phyloP scores from a whole-genome alignment of 768 basidiomycete species.

The Rhizopogon vinicolor region DNA sequence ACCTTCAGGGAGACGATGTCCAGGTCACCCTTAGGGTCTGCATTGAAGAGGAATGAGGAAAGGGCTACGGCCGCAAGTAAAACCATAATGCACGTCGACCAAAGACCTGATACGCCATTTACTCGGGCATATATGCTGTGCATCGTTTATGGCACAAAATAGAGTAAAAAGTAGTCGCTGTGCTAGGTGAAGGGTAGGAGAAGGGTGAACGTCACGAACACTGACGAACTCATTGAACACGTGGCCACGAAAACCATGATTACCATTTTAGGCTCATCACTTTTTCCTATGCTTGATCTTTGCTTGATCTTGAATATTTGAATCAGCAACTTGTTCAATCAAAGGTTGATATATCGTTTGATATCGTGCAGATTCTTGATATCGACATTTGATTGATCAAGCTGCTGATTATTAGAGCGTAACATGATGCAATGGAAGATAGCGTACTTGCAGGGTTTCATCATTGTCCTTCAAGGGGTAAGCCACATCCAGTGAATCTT shows the following conservation, averaged over 20 bases:
- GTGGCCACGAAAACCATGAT: not conserved
- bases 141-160: constrained; percentile 35
- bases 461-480: too few relatives aligned
- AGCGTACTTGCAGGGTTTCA: too few relatives aligned
- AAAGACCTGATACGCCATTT: constrained; percentile 68
- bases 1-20: constrained; percentile 69
- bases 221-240: not conserved
- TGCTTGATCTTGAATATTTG: not conserved
- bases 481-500: too few relatives aligned
- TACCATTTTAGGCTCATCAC: not conserved
- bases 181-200: not conserved
- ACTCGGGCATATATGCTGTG: constrained; percentile 66
- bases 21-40: constrained; percentile 53
- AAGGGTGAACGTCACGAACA: not conserved
- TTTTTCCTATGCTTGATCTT: too few relatives aligned
- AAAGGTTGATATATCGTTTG: too few relatives aligned
- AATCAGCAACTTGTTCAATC: too few relatives aligned
- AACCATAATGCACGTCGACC: constrained; percentile 72
- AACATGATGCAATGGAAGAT: too few relatives aligned
- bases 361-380: too few relatives aligned
- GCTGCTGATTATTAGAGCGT: too few relatives aligned
- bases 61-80: constrained; percentile 68
- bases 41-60: constrained; percentile 63
- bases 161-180: too few relatives aligned
- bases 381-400: too few relatives aligned